These are phyloP conservation scores for Phaseolus lunatus DNA, from an alignment of 306 rosid genomes.

Conservation along the genomic window DNA sequence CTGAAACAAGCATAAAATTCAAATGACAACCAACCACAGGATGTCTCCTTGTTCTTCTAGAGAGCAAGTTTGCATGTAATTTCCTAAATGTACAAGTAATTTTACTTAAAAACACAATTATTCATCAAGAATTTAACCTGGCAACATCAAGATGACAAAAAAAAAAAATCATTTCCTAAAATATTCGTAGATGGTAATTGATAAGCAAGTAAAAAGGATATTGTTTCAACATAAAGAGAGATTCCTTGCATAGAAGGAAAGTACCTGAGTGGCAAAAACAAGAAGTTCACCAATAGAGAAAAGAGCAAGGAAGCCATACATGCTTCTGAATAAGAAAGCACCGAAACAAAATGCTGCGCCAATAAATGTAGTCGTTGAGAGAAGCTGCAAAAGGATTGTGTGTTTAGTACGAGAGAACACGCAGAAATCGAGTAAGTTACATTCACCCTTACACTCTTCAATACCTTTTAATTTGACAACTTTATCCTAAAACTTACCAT, in stretches of 20 bases:
- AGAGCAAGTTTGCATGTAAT: conserved; percentile 10
- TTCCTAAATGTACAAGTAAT: conserved; percentile 18
- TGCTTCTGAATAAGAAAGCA: conserved; percentile 74
- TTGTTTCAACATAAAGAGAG: conserved; percentile 17
- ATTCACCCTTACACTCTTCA: not conserved
- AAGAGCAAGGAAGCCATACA: conserved; percentile 76
- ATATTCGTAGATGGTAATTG: conserved; percentile 8
- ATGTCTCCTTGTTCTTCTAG: not conserved
- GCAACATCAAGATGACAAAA: not conserved
- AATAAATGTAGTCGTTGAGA: conserved; percentile 63
- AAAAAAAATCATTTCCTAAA: conserved; percentile 5
- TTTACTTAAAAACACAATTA: conserved; percentile 2
- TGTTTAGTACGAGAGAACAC: conserved; percentile 35
- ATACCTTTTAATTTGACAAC: not conserved
- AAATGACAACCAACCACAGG: not conserved
- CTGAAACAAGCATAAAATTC: conserved; percentile 19
- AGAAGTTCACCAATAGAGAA: conserved; percentile 80
- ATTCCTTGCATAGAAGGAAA: not conserved
- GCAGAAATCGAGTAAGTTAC: not conserved
- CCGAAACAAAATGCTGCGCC: conserved; percentile 76
- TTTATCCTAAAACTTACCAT: not conserved
- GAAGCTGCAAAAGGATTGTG: conserved; percentile 66
- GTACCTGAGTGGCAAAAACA: conserved; percentile 87
- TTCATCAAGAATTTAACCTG: not conserved
- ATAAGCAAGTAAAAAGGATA: conserved; percentile 16